Percentiles rank a stretch among this genome's conserved stretches.
Evolutionary conservation across 305 asterid species (phyloP).

Genomic region (Andrographis paniculata): DNA sequence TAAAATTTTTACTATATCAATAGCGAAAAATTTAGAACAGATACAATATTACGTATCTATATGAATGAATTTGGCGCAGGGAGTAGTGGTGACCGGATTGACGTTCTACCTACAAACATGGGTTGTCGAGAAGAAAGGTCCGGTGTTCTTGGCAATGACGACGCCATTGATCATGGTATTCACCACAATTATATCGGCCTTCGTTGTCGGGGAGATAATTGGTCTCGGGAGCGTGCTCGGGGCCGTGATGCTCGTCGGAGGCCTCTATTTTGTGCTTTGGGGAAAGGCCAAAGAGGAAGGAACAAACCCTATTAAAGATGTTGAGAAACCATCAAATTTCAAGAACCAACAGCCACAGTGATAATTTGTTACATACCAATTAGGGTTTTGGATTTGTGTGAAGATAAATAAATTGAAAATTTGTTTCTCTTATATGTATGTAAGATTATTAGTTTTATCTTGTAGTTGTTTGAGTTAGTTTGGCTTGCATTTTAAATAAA

Average conservation of each 20-base stretch:
- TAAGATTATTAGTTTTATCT: too few relatives aligned
- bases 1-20: too few relatives aligned
- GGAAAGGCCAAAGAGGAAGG: slow-evolving; percentile 68
- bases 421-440: too few relatives aligned
- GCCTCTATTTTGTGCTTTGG: slow-evolving; percentile 78
- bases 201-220: slow-evolving; percentile 63
- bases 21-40: too few relatives aligned
- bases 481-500: too few relatives aligned
- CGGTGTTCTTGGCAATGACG: slow-evolving; percentile 71
- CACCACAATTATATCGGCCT: slow-evolving; percentile 57
- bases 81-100: slow-evolving; percentile 71
- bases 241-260: slow-evolving; percentile 59
- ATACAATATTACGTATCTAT: too few relatives aligned
- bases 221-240: slow-evolving; percentile 82
- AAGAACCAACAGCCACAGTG: too few relatives aligned
- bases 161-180: slow-evolving; percentile 64
- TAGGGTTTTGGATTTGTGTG: too few relatives aligned
- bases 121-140: slow-evolving; percentile 90
- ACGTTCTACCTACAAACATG: slow-evolving; percentile 83
- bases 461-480: too few relatives aligned
- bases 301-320: slow-evolving; percentile 23
- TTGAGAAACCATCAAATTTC: slow-evolving; percentile 46
- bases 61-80: too few relatives aligned
- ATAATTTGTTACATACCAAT: too few relatives aligned
- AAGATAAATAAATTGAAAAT: too few relatives aligned